These are phyloP conservation scores for Pythium angustatum DNA, from an alignment of 352 stramenopile species.

Conservation along the genomic window DNA sequence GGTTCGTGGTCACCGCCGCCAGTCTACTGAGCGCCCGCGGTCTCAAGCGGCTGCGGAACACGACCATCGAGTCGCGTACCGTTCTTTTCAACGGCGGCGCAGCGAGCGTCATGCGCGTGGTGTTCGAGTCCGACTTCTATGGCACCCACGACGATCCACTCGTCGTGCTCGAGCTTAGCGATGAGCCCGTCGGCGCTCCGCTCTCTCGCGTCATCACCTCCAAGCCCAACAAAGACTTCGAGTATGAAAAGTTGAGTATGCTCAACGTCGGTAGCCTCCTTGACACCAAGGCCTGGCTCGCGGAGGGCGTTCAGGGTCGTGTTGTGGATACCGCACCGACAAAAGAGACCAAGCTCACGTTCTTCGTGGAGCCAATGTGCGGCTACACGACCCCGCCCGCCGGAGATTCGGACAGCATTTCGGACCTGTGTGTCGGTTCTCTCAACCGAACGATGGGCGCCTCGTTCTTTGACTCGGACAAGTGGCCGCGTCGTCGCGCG, in stretches of 20 bases:
- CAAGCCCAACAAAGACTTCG: slow-evolving; percentile 18
- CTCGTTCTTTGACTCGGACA: not conserved
- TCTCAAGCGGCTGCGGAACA: slow-evolving; percentile 4
- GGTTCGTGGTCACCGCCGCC: slow-evolving; percentile 20
- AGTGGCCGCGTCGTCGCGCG: not conserved
- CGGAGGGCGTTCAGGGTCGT: not conserved
- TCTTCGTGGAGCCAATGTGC: slow-evolving; percentile 23
- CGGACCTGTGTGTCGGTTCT: slow-evolving; percentile 11
- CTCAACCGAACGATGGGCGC: not conserved
- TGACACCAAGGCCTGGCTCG: slow-evolving; percentile 9
- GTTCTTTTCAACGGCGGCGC: slow-evolving; percentile 18
- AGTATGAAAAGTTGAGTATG: slow-evolving; percentile 16
- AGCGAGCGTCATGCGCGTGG: slow-evolving; percentile 6
- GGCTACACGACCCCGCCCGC: not conserved
- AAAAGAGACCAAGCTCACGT: slow-evolving; percentile 15
- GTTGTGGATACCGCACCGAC: not conserved
- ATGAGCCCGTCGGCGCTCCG: not conserved
- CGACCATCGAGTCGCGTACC: not conserved
- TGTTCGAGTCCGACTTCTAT: slow-evolving; percentile 24
- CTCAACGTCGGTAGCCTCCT: slow-evolving; percentile 7
- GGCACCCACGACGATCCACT: slow-evolving; percentile 5
- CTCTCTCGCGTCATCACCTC: slow-evolving; percentile 17
- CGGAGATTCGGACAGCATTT: not conserved
- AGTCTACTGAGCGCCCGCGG: slow-evolving; percentile 12
- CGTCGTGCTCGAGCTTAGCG: slow-evolving; percentile 24